Evolutionary conservation across 805 yeast genomes (phyloP).

Genomic region (Cyberlindnera suaveolens): DNA sequence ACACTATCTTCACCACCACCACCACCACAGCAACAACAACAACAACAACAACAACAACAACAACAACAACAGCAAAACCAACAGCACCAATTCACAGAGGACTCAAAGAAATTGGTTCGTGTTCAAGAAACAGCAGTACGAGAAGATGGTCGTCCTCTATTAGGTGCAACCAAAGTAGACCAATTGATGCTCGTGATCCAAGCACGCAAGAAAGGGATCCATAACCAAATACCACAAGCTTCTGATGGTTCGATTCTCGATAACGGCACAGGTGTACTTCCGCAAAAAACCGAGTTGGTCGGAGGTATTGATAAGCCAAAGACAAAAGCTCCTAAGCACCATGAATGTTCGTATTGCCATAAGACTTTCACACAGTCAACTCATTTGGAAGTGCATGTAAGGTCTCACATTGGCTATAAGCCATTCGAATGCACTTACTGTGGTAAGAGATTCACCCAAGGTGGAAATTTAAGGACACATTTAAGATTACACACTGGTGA

Average conservation of each 20-base stretch:
- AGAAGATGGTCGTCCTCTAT: constrained; percentile 61
- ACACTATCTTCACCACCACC: constrained; percentile 7
- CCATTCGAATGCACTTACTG: constrained; percentile 79
- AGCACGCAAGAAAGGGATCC: constrained; percentile 74
- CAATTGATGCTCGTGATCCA: constrained; percentile 87
- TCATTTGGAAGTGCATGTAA: constrained; percentile 81
- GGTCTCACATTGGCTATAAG: constrained; percentile 82
- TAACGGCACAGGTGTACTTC: constrained; percentile 41
- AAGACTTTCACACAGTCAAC: constrained; percentile 85
- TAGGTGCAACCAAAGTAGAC: constrained; percentile 88
- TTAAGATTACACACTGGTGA: constrained; percentile 86
- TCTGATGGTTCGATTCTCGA: constrained; percentile 67
- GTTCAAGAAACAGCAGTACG: constrained; percentile 41
- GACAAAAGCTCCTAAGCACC: constrained; percentile 41
- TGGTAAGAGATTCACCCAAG: constrained; percentile 80
- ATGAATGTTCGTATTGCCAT: constrained; percentile 71
- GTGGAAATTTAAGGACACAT: constrained; percentile 86
- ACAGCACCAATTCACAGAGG: constrained; percentile 1
- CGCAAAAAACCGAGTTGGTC: constrained; percentile 58
- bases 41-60: constrained; percentile 1
- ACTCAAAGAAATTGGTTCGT: constrained; percentile 28
- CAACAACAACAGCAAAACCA: neutral
- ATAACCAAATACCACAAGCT: constrained; percentile 55
- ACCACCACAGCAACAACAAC: constrained; percentile 2
- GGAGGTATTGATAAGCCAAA: constrained; percentile 75